phyloP scores from a whole-genome alignment of 306 rosid species.

The Mimosa bimucronata region DNA sequence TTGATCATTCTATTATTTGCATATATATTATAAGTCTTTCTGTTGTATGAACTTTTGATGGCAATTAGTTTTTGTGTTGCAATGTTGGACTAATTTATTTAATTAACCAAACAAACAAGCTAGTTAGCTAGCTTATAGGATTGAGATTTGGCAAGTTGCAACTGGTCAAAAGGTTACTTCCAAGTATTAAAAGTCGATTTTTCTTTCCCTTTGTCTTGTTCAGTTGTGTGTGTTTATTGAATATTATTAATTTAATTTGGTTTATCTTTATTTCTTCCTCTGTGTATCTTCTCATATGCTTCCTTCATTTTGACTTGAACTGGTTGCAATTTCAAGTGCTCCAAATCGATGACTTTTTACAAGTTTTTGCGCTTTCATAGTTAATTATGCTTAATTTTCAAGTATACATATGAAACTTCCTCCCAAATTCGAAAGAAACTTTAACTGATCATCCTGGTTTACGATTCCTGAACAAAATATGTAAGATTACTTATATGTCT shows the following conservation, averaged over 20 bases:
- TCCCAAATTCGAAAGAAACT: background rate
- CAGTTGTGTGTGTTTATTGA: background rate
- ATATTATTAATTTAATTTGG: background rate
- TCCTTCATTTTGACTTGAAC: background rate
- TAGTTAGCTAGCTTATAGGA: background rate
- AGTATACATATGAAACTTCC: background rate
- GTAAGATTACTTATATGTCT: background rate
- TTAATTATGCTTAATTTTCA: background rate
- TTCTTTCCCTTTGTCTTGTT: background rate
- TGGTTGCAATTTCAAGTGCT: background rate
- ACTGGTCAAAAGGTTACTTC: conserved; percentile 3
- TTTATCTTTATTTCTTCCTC: background rate
- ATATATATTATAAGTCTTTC: background rate
- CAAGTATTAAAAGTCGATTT: background rate
- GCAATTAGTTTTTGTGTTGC: background rate
- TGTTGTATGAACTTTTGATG: background rate
- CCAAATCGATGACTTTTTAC: background rate
- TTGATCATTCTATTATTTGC: background rate
- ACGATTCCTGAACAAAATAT: background rate
- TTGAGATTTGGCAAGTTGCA: background rate
- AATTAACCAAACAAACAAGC: conserved; percentile 4
- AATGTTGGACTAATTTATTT: background rate
- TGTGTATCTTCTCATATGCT: background rate
- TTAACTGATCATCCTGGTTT: background rate
- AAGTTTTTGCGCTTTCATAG: background rate